A percentile compares a stretch with the other conserved stretches of the same genome.
phyloP scores from a whole-genome alignment of 306 rosid species.

The Gastrolobium bilobum region DNA sequence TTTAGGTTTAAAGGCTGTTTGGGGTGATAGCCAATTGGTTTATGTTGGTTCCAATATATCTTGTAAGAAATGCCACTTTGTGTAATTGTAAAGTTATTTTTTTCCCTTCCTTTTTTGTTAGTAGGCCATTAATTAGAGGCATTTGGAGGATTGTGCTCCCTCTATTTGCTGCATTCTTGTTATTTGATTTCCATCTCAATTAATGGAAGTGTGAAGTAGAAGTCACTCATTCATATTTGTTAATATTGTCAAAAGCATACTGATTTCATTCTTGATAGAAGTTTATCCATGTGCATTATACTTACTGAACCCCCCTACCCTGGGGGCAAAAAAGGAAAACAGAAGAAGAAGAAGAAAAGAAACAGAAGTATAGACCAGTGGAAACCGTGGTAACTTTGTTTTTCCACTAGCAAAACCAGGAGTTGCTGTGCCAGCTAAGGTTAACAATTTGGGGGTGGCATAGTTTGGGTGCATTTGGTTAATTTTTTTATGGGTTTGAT shows the following conservation, averaged over 20 bases:
- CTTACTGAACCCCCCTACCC: background rate
- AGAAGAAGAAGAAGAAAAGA: background rate
- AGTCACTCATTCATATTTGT: conserved; percentile 58
- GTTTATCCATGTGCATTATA: conserved; percentile 18
- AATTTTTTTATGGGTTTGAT: background rate
- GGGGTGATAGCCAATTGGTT: conserved; percentile 54
- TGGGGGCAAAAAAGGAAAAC: background rate
- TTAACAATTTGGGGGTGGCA: background rate
- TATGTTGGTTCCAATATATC: conserved; percentile 57
- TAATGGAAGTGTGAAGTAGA: conserved; percentile 58
- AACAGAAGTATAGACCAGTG: background rate
- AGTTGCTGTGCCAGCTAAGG: background rate
- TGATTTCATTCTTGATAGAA: conserved; percentile 23
- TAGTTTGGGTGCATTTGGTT: background rate
- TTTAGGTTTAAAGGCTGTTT: conserved; percentile 58
- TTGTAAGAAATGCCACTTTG: conserved; percentile 71
- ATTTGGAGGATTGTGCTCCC: conserved; percentile 60
- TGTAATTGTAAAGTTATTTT: conserved; percentile 77
- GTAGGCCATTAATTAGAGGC: conserved; percentile 62
- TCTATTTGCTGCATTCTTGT: conserved; percentile 64
- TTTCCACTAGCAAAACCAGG: background rate
- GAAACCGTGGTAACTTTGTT: background rate
- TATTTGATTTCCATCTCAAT: conserved; percentile 52
- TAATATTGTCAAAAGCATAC: conserved; percentile 45
- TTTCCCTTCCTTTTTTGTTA: conserved; percentile 34